Evolutionary conservation across 805 yeast species (phyloP), one percentile per base, ranked within the genome.

Genomic region (Hanseniaspora meyeri): DNA sequence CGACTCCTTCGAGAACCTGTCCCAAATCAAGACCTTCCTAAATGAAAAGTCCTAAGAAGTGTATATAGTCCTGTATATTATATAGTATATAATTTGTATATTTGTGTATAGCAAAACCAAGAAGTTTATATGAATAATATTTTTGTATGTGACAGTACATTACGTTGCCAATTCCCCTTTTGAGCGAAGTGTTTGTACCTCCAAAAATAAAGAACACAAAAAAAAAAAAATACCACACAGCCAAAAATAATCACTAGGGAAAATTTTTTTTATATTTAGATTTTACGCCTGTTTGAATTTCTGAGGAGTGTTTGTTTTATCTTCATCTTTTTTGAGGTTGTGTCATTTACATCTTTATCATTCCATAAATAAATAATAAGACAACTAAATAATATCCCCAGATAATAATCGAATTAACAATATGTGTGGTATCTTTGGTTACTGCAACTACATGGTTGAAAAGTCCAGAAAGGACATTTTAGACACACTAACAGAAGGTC

Each of bases 351-450:
- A 24, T 24, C 27, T 24, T 24, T 24, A n/a, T n/a, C n/a, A n/a
- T n/a, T n/a, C n/a, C n/a, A n/a, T 11, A 39, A 19, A 39, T 2
- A 17, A 19, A 19, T 5, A 24, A 24, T 4, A 10, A 19, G 34
- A 5, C 11, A 32, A 34, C 32, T 10, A 31, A 46, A 46, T 17
- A 32, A 17, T n/a, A 34, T 9, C 36, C 12, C 36, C 12, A 32
- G 7, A 32, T 7, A 32, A 29, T 3, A 27, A 5, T 24, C 27
- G 3, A 24, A 24, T 3, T 5, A 24, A 24, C 5, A 48, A 27
- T 12, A 75, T 75, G 78, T 75, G 99, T 80, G 99, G 99, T 70
- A 93, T 93, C 69, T 93, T 93, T 72, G 99, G 98, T 62, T 93
- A 93, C 73, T 90, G 93, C 64, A 93, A 93, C 78, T 93, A 87